These are phyloP conservation scores for Allantophomopsis lycopodina DNA, from an alignment of 2,329 filamentous ascomycete species.

Conservation along the genomic window DNA sequence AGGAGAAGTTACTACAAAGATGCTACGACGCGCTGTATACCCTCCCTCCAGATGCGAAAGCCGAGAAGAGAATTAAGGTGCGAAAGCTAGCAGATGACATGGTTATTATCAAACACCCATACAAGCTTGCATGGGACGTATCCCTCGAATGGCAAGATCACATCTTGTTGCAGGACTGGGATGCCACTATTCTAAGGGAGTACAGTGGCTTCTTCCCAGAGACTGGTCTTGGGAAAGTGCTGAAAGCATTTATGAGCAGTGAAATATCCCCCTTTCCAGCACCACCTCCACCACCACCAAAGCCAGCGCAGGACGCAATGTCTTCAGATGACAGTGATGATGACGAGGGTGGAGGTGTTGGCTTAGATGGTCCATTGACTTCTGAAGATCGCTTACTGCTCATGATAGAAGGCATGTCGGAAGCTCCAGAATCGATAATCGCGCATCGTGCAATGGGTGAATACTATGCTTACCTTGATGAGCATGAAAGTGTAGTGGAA, in stretches of 20 bases:
- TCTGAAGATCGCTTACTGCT: constrained; percentile 70
- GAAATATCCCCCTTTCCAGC: constrained; percentile 69
- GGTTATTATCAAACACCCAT: constrained; percentile 92
- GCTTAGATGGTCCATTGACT: constrained; percentile 42
- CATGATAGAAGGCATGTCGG: constrained; percentile 61
- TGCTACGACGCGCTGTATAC: constrained; percentile 67
- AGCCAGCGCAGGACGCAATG: constrained; percentile 21
- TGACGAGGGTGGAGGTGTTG: constrained; percentile 38
- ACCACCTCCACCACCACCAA: constrained; percentile 11
- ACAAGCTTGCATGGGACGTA: constrained; percentile 80
- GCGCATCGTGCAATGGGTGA: constrained; percentile 73
- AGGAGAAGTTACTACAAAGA: constrained; percentile 78
- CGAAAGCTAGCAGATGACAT: constrained; percentile 74
- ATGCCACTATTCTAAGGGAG: constrained; percentile 62
- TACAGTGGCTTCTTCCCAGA: constrained; percentile 79
- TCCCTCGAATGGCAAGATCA: constrained; percentile 80
- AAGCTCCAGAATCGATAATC: constrained; percentile 55
- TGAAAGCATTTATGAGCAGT: constrained; percentile 72
- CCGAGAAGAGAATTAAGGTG: constrained; percentile 56
- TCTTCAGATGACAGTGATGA: constrained; percentile 37
- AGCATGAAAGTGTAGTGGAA: constrained; percentile 71
- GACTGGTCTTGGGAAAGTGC: constrained; percentile 66
- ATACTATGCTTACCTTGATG: constrained; percentile 74
- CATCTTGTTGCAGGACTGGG: constrained; percentile 61
- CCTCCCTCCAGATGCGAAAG: constrained; percentile 51